Evolutionary conservation across 1,139 yeast species (phyloP).

Genomic region (Scheffersomyces titani): DNA sequence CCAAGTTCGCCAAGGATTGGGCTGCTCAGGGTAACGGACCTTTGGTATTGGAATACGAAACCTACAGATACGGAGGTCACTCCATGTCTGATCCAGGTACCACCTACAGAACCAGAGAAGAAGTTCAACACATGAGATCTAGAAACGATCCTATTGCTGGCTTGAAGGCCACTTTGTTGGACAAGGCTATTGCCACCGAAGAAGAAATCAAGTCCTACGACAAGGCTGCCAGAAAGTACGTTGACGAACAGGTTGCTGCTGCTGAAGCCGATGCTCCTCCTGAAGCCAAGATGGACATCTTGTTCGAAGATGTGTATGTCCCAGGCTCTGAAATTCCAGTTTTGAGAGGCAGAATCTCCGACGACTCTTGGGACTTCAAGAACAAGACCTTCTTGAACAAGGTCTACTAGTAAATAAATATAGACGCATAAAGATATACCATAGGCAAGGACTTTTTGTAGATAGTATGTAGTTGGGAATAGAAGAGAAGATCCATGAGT

Average conservation of each 20-base stretch:
- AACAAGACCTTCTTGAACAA: constrained; percentile 69
- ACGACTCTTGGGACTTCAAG: constrained; percentile 85
- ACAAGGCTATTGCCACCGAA: constrained; percentile 83
- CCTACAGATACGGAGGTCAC: constrained; percentile 99
- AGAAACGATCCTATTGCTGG: constrained; percentile 98
- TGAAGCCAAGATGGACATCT: constrained; percentile 89
- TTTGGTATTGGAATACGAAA: constrained; percentile 91
- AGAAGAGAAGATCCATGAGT: not conserved
- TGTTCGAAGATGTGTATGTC: constrained; percentile 95
- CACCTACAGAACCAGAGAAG: constrained; percentile 99
- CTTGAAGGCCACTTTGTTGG: constrained; percentile 82
- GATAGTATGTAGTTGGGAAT: not conserved
- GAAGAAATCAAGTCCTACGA: constrained; percentile 92
- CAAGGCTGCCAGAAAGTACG: constrained; percentile 93
- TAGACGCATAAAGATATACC: not conserved
- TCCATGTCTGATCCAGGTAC: constrained; percentile 99
- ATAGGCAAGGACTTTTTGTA: not conserved
- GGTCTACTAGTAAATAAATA: constrained; percentile 35
- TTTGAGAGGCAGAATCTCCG: constrained; percentile 95
- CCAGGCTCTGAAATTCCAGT: constrained; percentile 91
- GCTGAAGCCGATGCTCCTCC: constrained; percentile 96
- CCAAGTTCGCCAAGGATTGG: constrained; percentile 97
- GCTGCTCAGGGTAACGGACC: constrained; percentile 93
- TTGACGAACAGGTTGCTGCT: constrained; percentile 89
- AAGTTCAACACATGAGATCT: constrained; percentile 98